Evolutionary conservation across 306 rosid genomes (phyloP), one percentile per base, ranked within the genome.

Genomic region (Senna tora): DNA sequence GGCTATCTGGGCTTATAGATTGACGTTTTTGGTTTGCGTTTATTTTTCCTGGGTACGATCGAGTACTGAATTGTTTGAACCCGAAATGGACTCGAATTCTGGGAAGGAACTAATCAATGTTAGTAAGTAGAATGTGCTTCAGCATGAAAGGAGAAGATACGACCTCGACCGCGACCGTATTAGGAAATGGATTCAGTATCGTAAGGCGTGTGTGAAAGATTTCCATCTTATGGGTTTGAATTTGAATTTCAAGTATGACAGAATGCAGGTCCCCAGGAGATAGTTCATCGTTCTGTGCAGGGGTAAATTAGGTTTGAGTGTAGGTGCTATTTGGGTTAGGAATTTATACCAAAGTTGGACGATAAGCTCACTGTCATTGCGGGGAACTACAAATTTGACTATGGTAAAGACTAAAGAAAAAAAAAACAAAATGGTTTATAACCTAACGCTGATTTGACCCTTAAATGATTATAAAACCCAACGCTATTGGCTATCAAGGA

Each of bases 61-160:
- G n/a, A 56, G 11, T 13, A 28, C 17, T 56, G 62, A 55, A 6
- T 56, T 56, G 41, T 12, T 56, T 56, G 63, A 57, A 14, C 63
- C 12, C 11, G 16, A 43, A 49, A 49, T n/a, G 54, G 20, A 49
- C 54, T 5, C 1, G 6, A 4, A 3, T 49, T 49, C 54, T 5
- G 49, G 11, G 16, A 12, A 43, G 16, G 49, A 13, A 43, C 0
- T 25, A 25, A 25, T 25, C 49, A 12, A 13, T 43, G 16, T 13
- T 16, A 5, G 4, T 43, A 5, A 41, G 42, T 38, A 38, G 42
- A 6, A 6, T 4, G 42, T 5, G 45, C 13, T n/a, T 3, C 5
- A 47, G 19, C 53, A 0, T 47, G 53, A 47, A 47, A n/a, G 19
- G 19, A 20, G 7, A 3, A 47, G 14, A 45, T 14, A 10, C 9